These are phyloP conservation scores for Zizania palustris DNA, from an alignment of 202 grass and related monocot genomes.

Conservation along the genomic window DNA sequence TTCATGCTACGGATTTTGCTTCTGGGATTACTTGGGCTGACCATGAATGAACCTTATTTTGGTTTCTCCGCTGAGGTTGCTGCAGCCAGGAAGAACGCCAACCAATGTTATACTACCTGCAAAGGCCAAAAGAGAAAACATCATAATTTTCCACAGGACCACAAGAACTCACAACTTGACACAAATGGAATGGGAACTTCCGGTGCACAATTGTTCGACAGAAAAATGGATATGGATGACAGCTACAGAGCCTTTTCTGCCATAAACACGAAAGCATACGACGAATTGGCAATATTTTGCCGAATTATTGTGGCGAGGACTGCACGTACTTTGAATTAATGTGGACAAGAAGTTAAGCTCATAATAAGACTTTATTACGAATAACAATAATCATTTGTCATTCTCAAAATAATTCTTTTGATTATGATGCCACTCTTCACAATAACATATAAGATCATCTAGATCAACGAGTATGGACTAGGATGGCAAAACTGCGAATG, in stretches of 20 bases:
- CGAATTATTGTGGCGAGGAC: slow-evolving; percentile 14
- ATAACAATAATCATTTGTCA: too few relatives aligned
- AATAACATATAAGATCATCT: too few relatives aligned
- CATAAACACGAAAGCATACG: neutral
- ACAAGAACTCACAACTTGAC: neutral
- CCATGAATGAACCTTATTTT: slow-evolving; percentile 37
- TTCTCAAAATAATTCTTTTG: too few relatives aligned
- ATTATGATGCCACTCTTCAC: too few relatives aligned
- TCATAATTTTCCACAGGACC: slow-evolving; percentile 26
- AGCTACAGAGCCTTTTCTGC: neutral
- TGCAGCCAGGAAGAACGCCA: slow-evolving; percentile 27
- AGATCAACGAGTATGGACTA: too few relatives aligned
- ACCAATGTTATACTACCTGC: slow-evolving; percentile 33
- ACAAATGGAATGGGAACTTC: slow-evolving; percentile 14
- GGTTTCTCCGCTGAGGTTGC: neutral
- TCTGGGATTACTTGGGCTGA: slow-evolving; percentile 36
- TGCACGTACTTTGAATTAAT: neutral
- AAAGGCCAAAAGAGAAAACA: slow-evolving; percentile 30
- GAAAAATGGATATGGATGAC: neutral
- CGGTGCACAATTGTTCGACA: neutral
- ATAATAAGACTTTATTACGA: neutral
- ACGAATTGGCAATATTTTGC: neutral
- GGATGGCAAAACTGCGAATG: too few relatives aligned
- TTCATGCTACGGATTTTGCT: slow-evolving; percentile 46
- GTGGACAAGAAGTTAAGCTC: neutral